phyloP scores from a whole-genome alignment of 1,284 basidiomycete genomes.

The Apiotrichum montevideense region DNA sequence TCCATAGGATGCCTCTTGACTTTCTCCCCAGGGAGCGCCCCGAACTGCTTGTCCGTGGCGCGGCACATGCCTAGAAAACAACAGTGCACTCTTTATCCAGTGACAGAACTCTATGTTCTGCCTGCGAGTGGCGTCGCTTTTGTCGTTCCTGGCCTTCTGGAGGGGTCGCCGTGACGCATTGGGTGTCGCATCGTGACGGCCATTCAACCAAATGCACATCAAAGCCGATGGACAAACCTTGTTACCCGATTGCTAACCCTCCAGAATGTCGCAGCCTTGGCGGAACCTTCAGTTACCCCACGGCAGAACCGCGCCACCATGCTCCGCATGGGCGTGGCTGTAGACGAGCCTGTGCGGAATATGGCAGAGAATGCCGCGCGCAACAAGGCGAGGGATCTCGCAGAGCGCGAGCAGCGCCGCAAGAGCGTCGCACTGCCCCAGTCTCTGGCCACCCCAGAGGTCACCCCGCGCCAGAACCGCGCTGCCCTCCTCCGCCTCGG shows the following conservation, averaged over 20 bases:
- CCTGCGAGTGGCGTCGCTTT: too few species aligned
- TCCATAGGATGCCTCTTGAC: too few species aligned
- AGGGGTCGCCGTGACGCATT: too few species aligned
- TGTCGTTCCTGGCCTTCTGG: too few species aligned
- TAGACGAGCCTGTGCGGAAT: conserved; percentile 8
- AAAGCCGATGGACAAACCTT: too few species aligned
- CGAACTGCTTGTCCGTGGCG: too few species aligned
- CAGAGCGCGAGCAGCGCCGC: conserved; percentile 26
- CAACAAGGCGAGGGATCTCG: conserved; percentile 26
- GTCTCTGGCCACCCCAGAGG: conserved; percentile 16
- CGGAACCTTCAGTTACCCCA: conserved; percentile 26
- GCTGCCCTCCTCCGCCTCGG: conserved; percentile 16
- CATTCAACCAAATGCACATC: too few species aligned
- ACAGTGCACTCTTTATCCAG: too few species aligned
- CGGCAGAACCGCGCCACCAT: conserved; percentile 25
- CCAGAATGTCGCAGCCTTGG: conserved; percentile 31
- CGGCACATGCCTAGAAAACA: too few species aligned
- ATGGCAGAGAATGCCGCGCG: conserved; percentile 20
- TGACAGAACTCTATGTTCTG: too few species aligned
- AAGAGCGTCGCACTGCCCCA: conserved; percentile 25
- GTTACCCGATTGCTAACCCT: background rate
- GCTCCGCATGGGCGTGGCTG: conserved; percentile 14
- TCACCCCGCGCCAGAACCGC: conserved; percentile 13
- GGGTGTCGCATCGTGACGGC: too few species aligned
- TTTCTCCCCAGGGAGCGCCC: too few species aligned